These are phyloP conservation scores for Aspergillus fumigatus DNA, from an alignment of 2,329 filamentous ascomycete species.

Conservation along the genomic window DNA sequence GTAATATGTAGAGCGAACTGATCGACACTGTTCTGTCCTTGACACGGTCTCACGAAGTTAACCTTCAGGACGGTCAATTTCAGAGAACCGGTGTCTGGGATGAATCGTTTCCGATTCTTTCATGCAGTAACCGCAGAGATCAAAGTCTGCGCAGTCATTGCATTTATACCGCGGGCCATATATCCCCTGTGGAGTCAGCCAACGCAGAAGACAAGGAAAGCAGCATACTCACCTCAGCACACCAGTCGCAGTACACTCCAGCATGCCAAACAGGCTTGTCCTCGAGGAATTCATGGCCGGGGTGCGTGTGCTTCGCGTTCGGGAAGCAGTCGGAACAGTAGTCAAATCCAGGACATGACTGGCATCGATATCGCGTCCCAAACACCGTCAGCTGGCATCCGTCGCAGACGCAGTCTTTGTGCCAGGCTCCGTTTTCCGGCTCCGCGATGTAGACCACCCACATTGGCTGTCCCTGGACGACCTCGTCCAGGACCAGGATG, in stretches of 20 bases:
- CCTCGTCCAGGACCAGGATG: neutral
- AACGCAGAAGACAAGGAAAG: neutral
- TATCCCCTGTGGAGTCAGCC: neutral
- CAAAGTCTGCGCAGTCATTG: neutral
- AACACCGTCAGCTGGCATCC: neutral
- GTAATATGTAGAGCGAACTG: neutral
- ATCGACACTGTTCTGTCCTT: neutral
- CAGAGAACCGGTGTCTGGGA: neutral
- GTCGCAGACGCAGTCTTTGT: neutral
- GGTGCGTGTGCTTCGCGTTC: neutral
- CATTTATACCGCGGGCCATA: neutral
- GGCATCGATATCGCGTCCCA: neutral
- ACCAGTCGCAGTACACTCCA: neutral
- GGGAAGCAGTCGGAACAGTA: neutral
- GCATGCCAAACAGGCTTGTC: neutral
- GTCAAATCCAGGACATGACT: neutral
- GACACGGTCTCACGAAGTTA: neutral
- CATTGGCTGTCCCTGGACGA: neutral
- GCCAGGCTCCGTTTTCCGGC: neutral
- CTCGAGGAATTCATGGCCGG: neutral
- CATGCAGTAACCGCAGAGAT: neutral
- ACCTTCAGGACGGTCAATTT: neutral
- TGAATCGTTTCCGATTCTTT: neutral
- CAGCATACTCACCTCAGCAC: neutral
- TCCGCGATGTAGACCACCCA: neutral